Conservation (phyloP, 305 asterid genomes). For the Rubia balearica region DNA sequence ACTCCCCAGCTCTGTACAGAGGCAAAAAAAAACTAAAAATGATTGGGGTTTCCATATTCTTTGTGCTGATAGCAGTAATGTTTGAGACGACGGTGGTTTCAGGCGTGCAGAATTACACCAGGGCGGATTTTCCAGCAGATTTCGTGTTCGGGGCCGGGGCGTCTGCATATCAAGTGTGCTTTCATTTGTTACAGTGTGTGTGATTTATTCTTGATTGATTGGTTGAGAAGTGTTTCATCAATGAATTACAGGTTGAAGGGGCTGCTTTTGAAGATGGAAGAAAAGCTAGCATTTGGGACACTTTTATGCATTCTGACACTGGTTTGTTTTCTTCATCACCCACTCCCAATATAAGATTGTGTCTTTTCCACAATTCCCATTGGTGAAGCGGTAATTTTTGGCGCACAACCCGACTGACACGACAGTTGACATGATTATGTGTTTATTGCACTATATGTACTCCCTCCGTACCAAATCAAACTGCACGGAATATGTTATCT, state of each 20-base stretch:
- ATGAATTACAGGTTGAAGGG: conserved; percentile 19
- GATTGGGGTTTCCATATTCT: not conserved
- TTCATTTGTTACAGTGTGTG: not conserved
- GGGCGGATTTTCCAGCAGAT: conserved; percentile 24
- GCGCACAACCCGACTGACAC: too few species aligned
- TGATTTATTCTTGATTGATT: not conserved
- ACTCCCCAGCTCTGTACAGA: not conserved
- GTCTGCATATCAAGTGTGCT: conserved; percentile 25
- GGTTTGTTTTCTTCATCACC: not conserved
- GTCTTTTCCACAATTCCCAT: not conserved
- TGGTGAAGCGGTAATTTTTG: too few species aligned
- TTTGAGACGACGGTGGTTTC: not conserved
- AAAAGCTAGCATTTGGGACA: conserved; percentile 23
- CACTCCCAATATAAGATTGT: not conserved
- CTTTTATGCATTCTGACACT: not conserved
- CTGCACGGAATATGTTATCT: not conserved
- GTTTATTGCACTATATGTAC: too few species aligned
- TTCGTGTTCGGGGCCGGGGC: conserved; percentile 29
- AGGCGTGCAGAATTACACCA: conserved; percentile 12
- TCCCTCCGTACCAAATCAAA: not conserved
- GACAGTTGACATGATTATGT: too few species aligned
- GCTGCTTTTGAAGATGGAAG: conserved; percentile 25
- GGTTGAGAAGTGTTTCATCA: not conserved
- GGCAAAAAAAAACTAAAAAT: not conserved
- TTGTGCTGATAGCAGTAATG: not conserved